A percentile compares a stretch with the other conserved stretches of the same genome.
phyloP scores from a whole-genome alignment of 2,329 filamentous ascomycete species.

The Colletotrichum caudatum region DNA sequence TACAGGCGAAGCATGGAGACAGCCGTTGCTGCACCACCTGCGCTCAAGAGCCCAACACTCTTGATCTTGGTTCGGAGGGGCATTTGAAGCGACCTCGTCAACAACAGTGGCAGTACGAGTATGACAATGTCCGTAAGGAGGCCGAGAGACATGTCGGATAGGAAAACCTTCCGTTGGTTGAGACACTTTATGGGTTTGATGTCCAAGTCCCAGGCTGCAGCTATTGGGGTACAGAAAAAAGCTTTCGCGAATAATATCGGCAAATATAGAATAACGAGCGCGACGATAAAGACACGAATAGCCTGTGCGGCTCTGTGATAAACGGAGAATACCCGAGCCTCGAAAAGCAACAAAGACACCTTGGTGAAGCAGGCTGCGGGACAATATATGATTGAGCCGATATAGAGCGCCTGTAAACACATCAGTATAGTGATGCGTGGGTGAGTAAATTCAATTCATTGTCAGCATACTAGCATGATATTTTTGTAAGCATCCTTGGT shows the following conservation, averaged over 20 bases:
- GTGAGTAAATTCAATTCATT: neutral
- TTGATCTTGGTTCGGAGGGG: conserved; percentile 48
- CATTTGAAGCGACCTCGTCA: conserved; percentile 48
- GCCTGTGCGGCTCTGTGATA: conserved; percentile 42
- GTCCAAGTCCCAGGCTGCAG: conserved; percentile 43
- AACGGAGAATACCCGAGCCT: conserved; percentile 49
- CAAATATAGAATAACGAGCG: conserved; percentile 45
- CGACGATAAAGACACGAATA: conserved; percentile 46
- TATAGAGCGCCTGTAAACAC: conserved; percentile 45
- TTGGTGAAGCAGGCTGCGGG: conserved; percentile 48
- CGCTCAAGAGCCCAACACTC: conserved; percentile 47
- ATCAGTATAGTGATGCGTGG: neutral
- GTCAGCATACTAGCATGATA: conserved; percentile 29
- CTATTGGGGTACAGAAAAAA: conserved; percentile 43
- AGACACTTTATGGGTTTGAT: conserved; percentile 44
- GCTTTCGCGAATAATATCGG: conserved; percentile 47
- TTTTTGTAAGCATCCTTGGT: conserved; percentile 30
- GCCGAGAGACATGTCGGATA: conserved; percentile 48
- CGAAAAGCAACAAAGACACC: conserved; percentile 47
- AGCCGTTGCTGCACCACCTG: conserved; percentile 46
- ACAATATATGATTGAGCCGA: conserved; percentile 46
- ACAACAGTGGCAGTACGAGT: conserved; percentile 49
- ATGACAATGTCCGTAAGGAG: conserved; percentile 51
- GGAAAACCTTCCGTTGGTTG: conserved; percentile 47
- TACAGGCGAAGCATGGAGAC: conserved; percentile 46